Percentiles rank a stretch among this genome's conserved stretches.
Evolutionary conservation across 2,329 filamentous ascomycete genomes (phyloP).

Genomic region (Orbilia quercus): DNA sequence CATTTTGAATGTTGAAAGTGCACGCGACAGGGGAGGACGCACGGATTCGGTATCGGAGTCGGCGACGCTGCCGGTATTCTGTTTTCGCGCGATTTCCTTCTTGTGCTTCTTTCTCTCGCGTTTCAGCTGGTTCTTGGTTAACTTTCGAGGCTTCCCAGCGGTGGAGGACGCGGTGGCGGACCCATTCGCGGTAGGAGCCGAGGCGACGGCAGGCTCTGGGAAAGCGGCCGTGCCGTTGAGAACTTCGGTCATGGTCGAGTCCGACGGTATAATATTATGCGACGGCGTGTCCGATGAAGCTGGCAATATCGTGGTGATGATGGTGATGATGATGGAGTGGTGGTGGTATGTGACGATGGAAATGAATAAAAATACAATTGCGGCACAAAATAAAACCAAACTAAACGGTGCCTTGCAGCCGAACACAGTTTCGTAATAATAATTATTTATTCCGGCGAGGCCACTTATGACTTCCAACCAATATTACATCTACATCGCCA

Average conservation of each 20-base stretch:
- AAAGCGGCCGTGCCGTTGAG: slow-evolving; percentile 44
- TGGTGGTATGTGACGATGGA: slow-evolving; percentile 22
- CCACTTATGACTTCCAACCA: too few relatives aligned
- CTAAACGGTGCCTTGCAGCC: slow-evolving; percentile 39
- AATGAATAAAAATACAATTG: slow-evolving; percentile 2
- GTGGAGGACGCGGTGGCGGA: slow-evolving; percentile 39
- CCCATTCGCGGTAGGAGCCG: slow-evolving; percentile 35
- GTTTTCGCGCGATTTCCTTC: slow-evolving; percentile 75
- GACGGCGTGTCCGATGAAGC: neutral
- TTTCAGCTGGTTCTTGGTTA: slow-evolving; percentile 93
- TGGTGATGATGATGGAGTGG: slow-evolving; percentile 10
- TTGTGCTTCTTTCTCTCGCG: slow-evolving; percentile 94
- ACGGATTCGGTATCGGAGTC: slow-evolving; percentile 63
- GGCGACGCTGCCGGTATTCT: slow-evolving; percentile 58
- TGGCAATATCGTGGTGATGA: slow-evolving; percentile 3
- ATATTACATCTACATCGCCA: too few relatives aligned
- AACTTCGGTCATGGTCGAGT: slow-evolving; percentile 42
- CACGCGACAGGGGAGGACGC: slow-evolving; percentile 31
- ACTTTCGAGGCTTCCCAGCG: slow-evolving; percentile 67
- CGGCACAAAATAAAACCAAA: neutral
- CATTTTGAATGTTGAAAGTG: slow-evolving; percentile 4
- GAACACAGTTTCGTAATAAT: neutral
- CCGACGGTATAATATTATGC: neutral
- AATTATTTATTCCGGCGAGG: too few relatives aligned
- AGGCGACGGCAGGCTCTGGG: slow-evolving; percentile 26